Conservation (phyloP, 1,284 basidiomycete genomes). For the Ganoderma leucocontextum region DNA sequence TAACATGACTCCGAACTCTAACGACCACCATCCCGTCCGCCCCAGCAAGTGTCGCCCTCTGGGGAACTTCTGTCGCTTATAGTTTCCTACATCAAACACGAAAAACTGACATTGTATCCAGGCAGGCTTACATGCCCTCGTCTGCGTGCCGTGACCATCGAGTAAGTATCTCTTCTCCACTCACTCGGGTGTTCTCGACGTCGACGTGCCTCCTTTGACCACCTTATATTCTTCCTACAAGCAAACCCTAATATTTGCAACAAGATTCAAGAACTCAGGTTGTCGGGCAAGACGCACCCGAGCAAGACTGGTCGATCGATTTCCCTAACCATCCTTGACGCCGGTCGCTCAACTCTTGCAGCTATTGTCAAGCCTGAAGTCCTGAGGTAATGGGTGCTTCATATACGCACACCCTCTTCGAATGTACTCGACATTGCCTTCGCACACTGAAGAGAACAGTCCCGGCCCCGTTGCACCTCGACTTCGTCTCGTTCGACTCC, state of each 20-base stretch:
- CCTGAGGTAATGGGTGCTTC: not conserved
- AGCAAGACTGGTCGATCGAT: not conserved
- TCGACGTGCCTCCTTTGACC: not conserved
- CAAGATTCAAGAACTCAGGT: not conserved
- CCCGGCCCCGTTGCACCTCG: not conserved
- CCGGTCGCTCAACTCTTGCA: not conserved
- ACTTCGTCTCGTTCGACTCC: too few species aligned
- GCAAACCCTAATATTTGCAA: not conserved
- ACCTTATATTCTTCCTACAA: not conserved
- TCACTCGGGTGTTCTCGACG: not conserved
- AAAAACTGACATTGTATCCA: not conserved
- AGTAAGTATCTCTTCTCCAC: not conserved
- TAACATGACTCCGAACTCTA: not conserved
- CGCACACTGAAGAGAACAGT: not conserved
- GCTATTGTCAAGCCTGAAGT: not conserved
- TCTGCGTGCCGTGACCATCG: not conserved
- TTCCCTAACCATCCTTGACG: not conserved
- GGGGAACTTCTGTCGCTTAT: not conserved
- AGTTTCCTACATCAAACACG: not conserved
- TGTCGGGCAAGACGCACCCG: not conserved
- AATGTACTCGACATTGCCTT: not conserved
- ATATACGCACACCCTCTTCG: not conserved
- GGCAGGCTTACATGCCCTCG: not conserved
- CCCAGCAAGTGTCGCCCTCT: not conserved
- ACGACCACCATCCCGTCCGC: not conserved